Percentiles rank a stretch among this genome's conserved stretches.
phyloP scores from a whole-genome alignment of 768 basidiomycete species.

The Podaxis sp. region DNA sequence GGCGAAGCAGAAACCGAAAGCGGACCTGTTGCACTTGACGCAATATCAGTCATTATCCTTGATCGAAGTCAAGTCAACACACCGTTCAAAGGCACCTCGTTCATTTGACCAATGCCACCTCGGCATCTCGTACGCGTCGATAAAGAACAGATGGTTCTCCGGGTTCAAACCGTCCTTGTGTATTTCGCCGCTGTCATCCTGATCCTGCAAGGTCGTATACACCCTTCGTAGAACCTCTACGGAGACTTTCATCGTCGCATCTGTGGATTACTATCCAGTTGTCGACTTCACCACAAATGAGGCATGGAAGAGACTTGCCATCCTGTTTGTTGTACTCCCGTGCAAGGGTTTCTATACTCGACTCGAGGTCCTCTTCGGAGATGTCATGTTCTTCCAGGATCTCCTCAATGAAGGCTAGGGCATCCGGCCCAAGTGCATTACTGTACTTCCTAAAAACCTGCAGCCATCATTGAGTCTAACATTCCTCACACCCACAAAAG shows the following conservation, averaged over 20 bases:
- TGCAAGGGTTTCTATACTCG: conserved; percentile 75
- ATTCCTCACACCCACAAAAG: background rate
- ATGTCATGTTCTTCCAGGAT: conserved; percentile 74
- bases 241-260: conserved; percentile 83
- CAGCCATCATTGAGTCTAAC: background rate
- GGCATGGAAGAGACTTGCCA: conserved; percentile 40
- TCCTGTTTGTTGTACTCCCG: conserved; percentile 90
- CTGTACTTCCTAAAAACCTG: conserved; percentile 89
- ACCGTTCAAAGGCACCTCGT: conserved; percentile 88
- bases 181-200: conserved; percentile 45
- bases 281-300: background rate
- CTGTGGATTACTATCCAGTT: conserved; percentile 31
- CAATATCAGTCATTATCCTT: background rate
- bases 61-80: conserved; percentile 18
- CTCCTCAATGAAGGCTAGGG: conserved; percentile 66
- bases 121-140: conserved; percentile 96
- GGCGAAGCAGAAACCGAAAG: conserved; percentile 80
- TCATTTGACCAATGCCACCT: conserved; percentile 88
- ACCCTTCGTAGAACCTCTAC: conserved; percentile 64
- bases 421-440: conserved; percentile 81
- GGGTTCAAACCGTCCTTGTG: conserved; percentile 73
- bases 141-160: conserved; percentile 75
- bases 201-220: conserved; percentile 71
- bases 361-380: conserved; percentile 63
- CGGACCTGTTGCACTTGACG: conserved; percentile 46